These are phyloP conservation scores for Alternaria ventricosa DNA, from an alignment of 2,329 filamentous ascomycete genomes.

Conservation along the genomic window DNA sequence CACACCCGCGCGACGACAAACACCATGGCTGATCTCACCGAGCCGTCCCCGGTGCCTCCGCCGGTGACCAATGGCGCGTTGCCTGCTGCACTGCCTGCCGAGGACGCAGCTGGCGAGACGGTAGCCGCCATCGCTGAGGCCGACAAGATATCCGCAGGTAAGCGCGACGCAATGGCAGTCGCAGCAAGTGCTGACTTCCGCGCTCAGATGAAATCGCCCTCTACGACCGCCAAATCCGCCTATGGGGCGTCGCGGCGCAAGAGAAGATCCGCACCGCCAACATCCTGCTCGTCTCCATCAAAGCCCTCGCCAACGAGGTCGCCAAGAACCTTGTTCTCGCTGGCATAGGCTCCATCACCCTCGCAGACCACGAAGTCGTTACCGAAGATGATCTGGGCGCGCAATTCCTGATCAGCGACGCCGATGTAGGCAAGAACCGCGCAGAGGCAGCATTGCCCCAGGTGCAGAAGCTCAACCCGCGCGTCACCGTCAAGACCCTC, in stretches of 20 bases:
- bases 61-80: conserved; percentile 35
- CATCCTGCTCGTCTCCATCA: conserved; percentile 86
- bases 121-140: conserved; percentile 48
- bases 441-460: conserved; percentile 80
- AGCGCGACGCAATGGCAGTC: conserved; percentile 1
- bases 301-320: conserved; percentile 89
- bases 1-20: not conserved
- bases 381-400: conserved; percentile 76
- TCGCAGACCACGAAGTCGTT: conserved; percentile 79
- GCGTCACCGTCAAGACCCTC: conserved; percentile 78
- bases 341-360: conserved; percentile 87
- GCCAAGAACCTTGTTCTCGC: conserved; percentile 97
- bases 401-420: conserved; percentile 75
- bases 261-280: conserved; percentile 87
- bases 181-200: not conserved
- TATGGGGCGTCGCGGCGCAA: conserved; percentile 96
- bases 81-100: conserved; percentile 33
- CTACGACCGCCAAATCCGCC: conserved; percentile 94
- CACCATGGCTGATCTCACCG: conserved; percentile 30
- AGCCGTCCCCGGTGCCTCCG: conserved; percentile 9
- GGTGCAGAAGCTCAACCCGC: conserved; percentile 85
- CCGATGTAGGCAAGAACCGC: conserved; percentile 78
- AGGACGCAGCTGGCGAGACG: conserved; percentile 46
- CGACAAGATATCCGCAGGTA: conserved; percentile 52
- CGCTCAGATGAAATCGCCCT: conserved; percentile 87